Base-by-base conservation (phyloP, 106 monocot species). In the Allium sativum region DNA sequence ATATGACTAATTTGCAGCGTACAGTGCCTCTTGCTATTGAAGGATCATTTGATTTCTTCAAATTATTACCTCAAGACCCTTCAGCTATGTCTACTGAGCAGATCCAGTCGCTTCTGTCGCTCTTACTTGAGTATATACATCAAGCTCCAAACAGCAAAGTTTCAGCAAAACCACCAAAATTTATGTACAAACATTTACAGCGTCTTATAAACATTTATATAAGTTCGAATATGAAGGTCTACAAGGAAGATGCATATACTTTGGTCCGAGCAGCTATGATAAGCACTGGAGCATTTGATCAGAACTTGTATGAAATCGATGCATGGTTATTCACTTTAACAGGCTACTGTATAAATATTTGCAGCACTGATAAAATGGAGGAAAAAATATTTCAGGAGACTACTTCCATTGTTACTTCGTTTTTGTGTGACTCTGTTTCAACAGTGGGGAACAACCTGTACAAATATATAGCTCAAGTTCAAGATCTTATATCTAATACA, bases 231-330 rank as follows among this genome's bases (percentile, higher is more conserved):
- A 68, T 53, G 14, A 74, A 67, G 52, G 61, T 18, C 18, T 69
- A 80, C 48, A 61, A 46, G 66, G 74, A 73, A 68, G 68, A 80
- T 60, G 87, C 87, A 58, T 82, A 84, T 73, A 44, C 48, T 44
- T 75, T 98, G 72, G 84, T 80, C 59, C 76, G 78, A 21, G 71
- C 77, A 58, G 87, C 91, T 47, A 82, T 98, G 87, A 65, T 80
- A 53, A 98, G 79, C 67, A 88, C 96, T 63, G 96, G 96, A 72
- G 96, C 91, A 4, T 98, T 98, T 74, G 91, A 88, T 61, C 56
- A 78, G 18, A 85, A 87, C 63, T n/a, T 80, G 15, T 69, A 56
- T 46, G 96, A 98, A 76, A 74, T 88, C 77, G 87, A 98, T 81
- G 84, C 77, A 63, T 98, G 96, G 96, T 72, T 98, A 17, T 52